phyloP scores from a whole-genome alignment of 176 grass and related monocot genomes.

The Tillandsia fasciculata region DNA sequence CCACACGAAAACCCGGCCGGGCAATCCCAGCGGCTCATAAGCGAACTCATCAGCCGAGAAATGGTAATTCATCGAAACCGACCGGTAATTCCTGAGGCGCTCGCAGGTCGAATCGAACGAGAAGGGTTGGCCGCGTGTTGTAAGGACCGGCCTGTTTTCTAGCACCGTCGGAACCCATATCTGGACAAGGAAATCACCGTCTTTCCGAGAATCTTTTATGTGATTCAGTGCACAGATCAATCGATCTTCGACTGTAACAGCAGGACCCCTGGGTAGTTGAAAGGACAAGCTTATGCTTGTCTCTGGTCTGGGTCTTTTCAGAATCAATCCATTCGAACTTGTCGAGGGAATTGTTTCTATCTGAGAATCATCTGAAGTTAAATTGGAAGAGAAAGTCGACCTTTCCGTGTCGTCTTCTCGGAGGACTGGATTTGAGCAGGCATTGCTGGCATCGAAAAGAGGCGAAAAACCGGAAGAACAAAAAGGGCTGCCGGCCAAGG shows the following conservation, averaged over 20 bases:
- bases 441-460: constrained; percentile 8
- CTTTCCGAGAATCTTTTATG: constrained; percentile 42
- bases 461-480: constrained; percentile 20
- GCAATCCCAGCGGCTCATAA: constrained; percentile 41
- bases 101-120: constrained; percentile 42
- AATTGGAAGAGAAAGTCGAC: constrained; percentile 23
- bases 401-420: constrained; percentile 13
- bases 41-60: constrained; percentile 71
- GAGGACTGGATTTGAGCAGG: background rate
- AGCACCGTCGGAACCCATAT: constrained; percentile 64
- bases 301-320: constrained; percentile 2
- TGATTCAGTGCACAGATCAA: constrained; percentile 48
- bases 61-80: constrained; percentile 57
- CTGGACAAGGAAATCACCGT: constrained; percentile 64
- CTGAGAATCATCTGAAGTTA: constrained; percentile 4
- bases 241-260: constrained; percentile 43
- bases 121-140: constrained; percentile 78
- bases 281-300: constrained; percentile 8
- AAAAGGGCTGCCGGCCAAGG: constrained; percentile 6
- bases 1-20: constrained; percentile 79
- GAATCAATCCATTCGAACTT: background rate
- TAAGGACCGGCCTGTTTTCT: constrained; percentile 65
- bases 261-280: constrained; percentile 16
- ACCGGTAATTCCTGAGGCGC: constrained; percentile 50
- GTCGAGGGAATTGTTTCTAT: background rate